Percentiles rank a stretch among this genome's conserved stretches.
Conservation (phyloP, 257 asterid genomes). For the Solanum infundibuliforme region DNA sequence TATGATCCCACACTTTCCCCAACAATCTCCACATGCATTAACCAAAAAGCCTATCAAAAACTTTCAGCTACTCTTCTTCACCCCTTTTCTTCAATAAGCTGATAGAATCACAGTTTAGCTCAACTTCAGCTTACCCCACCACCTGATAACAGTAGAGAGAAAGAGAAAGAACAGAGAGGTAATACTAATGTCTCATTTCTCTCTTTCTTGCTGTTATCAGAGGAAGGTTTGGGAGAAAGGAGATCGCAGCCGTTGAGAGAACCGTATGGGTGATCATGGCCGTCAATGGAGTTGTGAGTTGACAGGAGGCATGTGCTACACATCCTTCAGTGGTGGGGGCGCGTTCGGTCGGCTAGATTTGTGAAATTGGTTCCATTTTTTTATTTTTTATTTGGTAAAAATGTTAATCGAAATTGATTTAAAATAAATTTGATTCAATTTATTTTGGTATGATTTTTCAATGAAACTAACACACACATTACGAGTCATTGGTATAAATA, state of each 20-base stretch:
- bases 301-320: constrained; percentile 90
- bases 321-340: constrained; percentile 67
- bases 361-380: too few relatives aligned
- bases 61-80: constrained; percentile 7
- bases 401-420: too few relatives aligned
- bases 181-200: neutral
- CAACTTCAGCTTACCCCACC: constrained; percentile 15
- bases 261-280: constrained; percentile 47
- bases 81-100: neutral
- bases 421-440: too few relatives aligned
- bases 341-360: too few relatives aligned
- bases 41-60: neutral
- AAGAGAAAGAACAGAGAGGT: constrained; percentile 6
- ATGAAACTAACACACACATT: too few relatives aligned
- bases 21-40: neutral
- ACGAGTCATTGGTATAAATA: too few relatives aligned
- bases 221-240: constrained; percentile 7
- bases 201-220: constrained; percentile 7
- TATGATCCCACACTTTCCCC: neutral
- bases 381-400: too few relatives aligned
- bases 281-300: constrained; percentile 45
- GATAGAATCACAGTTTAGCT: neutral
- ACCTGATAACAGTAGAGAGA: constrained; percentile 67
- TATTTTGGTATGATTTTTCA: too few relatives aligned
- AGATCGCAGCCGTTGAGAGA: constrained; percentile 31